Percentiles rank a stretch among this genome's conserved stretches.
Evolutionary conservation across 2,329 filamentous ascomycete species (phyloP).

Genomic region (Trichoderma gracile): DNA sequence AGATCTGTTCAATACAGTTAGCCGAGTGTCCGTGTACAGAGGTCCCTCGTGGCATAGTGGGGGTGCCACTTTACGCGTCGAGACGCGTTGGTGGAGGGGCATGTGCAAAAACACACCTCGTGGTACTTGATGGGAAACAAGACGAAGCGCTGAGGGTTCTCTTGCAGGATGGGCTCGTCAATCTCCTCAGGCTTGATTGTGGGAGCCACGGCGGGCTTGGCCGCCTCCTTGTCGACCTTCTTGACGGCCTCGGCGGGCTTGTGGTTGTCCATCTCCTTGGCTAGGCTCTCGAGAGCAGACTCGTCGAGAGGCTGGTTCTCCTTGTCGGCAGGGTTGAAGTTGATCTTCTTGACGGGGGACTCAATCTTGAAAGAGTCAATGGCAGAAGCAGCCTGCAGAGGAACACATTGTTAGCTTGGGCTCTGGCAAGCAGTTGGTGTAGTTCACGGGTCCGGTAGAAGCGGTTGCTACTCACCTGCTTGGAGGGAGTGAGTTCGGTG

Average conservation of each 20-base stretch:
- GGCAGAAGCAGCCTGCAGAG: slow-evolving; percentile 73
- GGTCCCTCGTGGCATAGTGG: slow-evolving; percentile 19
- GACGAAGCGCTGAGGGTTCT: slow-evolving; percentile 95
- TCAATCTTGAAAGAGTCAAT: slow-evolving; percentile 92
- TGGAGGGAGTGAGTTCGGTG: slow-evolving; percentile 3
- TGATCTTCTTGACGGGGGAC: slow-evolving; percentile 86
- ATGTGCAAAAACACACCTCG: slow-evolving; percentile 68
- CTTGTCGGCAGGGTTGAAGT: slow-evolving; percentile 74
- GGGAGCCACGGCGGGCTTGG: slow-evolving; percentile 42
- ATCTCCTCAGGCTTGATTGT: slow-evolving; percentile 68
- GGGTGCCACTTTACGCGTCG: slow-evolving; percentile 68
- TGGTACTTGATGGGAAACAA: slow-evolving; percentile 99
- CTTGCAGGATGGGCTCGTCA: slow-evolving; percentile 87
- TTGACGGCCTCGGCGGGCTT: slow-evolving; percentile 55
- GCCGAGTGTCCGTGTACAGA: slow-evolving; percentile 28
- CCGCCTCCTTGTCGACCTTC: slow-evolving; percentile 36
- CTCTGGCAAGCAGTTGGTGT: slow-evolving; percentile 23
- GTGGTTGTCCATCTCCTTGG: slow-evolving; percentile 61
- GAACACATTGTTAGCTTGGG: neutral
- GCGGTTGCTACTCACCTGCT: neutral
- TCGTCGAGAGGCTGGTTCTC: slow-evolving; percentile 69
- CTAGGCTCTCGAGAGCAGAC: slow-evolving; percentile 52
- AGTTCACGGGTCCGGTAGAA: neutral
- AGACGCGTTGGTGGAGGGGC: slow-evolving; percentile 40
- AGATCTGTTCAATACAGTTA: slow-evolving; percentile 67